Percentiles rank a stretch among this genome's conserved stretches.
Evolutionary conservation across 169 alveolate species (phyloP).

Genomic region (Plasmodium fragile): DNA sequence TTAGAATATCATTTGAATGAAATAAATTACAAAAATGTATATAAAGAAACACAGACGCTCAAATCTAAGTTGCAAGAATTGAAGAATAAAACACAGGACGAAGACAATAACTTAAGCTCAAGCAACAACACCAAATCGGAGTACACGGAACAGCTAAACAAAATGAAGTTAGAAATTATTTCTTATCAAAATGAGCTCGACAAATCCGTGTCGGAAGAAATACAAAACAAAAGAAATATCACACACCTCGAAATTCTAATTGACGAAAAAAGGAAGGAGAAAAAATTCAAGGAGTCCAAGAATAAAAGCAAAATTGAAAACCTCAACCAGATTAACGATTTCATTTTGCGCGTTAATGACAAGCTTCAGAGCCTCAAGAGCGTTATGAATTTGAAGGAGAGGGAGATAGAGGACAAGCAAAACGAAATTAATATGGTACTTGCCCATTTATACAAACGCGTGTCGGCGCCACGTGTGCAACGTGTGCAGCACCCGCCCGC

Average conservation of each 20-base stretch:
- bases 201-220: conserved; percentile 56
- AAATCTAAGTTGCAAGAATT: conserved; percentile 67
- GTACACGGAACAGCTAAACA: conserved; percentile 51
- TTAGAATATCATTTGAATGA: conserved; percentile 65
- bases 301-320: conserved; percentile 64
- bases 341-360: conserved; percentile 47
- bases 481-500: neutral
- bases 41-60: conserved; percentile 67
- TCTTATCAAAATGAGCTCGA: conserved; percentile 54
- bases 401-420: conserved; percentile 53
- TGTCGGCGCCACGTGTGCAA: neutral
- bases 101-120: conserved; percentile 40
- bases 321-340: conserved; percentile 70
- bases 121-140: conserved; percentile 55
- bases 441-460: neutral
- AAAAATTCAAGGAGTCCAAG: conserved; percentile 54
- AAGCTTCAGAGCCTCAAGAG: conserved; percentile 39
- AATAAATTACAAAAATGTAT: conserved; percentile 71
- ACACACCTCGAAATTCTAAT: conserved; percentile 56
- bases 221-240: conserved; percentile 69
- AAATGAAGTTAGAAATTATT: conserved; percentile 71
- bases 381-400: conserved; percentile 43
- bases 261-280: conserved; percentile 70
- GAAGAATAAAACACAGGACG: conserved; percentile 74
- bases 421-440: conserved; percentile 65